Conservation (phyloP, 306 rosid species). For the Potentilla sterilis region DNA sequence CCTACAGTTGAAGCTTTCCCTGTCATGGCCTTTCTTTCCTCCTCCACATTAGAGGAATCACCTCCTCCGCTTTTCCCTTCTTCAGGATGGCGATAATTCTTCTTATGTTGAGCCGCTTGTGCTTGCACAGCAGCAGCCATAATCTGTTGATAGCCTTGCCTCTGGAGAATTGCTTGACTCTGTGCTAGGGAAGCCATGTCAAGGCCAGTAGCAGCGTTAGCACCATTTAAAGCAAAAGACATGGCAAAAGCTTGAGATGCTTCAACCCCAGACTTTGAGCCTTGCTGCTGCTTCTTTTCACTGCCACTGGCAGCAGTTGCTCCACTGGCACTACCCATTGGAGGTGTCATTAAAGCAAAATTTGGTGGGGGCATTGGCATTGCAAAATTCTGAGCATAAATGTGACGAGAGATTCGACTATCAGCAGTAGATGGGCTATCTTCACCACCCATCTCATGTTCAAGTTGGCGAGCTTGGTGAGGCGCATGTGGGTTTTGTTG, state of each 20-base stretch:
- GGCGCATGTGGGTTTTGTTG: constrained; percentile 53
- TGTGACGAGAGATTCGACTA: constrained; percentile 56
- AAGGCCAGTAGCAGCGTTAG: constrained; percentile 50
- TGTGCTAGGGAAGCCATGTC: constrained; percentile 70
- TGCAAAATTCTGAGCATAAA: constrained; percentile 71
- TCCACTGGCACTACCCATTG: constrained; percentile 32
- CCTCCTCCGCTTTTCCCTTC: constrained; percentile 58
- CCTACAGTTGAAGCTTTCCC: constrained; percentile 59
- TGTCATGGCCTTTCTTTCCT: constrained; percentile 58
- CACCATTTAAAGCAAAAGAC: constrained; percentile 77
- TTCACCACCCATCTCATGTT: constrained; percentile 75
- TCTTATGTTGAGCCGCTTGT: constrained; percentile 72
- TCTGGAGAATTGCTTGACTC: constrained; percentile 58
- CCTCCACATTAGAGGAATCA: constrained; percentile 61
- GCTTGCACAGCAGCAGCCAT: constrained; percentile 57
- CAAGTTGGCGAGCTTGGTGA: constrained; percentile 63
- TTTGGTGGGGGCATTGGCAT: constrained; percentile 71
- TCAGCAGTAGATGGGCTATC: constrained; percentile 89
- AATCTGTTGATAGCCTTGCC: constrained; percentile 47
- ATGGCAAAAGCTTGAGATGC: constrained; percentile 69
- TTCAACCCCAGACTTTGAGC: constrained; percentile 61
- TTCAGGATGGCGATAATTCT: constrained; percentile 52
- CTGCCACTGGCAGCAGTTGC: constrained; percentile 43
- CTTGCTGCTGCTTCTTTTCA: constrained; percentile 71
- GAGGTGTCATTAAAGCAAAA: constrained; percentile 70